phyloP scores from a whole-genome alignment of 352 stramenopile species.

The Globisporangium heterothallicum region DNA sequence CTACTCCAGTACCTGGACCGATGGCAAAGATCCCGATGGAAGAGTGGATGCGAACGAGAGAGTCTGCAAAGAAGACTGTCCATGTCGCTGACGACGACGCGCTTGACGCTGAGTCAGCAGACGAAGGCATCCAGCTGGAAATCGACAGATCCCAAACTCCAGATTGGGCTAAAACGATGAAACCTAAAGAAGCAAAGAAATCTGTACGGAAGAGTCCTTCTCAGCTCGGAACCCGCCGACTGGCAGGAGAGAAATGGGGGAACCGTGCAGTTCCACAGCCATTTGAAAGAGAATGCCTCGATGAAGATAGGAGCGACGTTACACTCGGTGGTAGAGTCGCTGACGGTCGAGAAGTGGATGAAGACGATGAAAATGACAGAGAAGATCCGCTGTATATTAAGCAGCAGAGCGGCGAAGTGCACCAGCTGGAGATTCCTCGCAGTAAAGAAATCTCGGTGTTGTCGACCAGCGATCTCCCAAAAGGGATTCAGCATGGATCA shows the following conservation, averaged over 20 bases:
- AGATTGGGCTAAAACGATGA: constrained; percentile 46
- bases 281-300: neutral
- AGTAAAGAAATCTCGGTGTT: constrained; percentile 7
- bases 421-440: constrained; percentile 11
- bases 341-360: neutral
- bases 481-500: neutral
- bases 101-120: neutral
- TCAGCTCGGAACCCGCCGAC: neutral
- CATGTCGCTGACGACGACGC: constrained; percentile 14
- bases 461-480: neutral
- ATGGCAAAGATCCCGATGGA: constrained; percentile 56
- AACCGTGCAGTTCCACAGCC: constrained; percentile 3
- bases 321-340: neutral
- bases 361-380: neutral
- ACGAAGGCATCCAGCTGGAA: constrained; percentile 8
- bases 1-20: constrained; percentile 34
- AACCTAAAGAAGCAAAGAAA: constrained; percentile 10
- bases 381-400: constrained; percentile 11
- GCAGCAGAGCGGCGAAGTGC: constrained; percentile 10
- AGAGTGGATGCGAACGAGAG: constrained; percentile 69
- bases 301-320: neutral
- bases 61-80: constrained; percentile 43
- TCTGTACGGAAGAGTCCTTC: constrained; percentile 13
- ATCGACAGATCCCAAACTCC: constrained; percentile 60
- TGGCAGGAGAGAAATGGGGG: constrained; percentile 15